Evolutionary conservation across 345 rosid species (phyloP), one percentile per base, ranked within the genome.

Genomic region (Brassica carinata): DNA sequence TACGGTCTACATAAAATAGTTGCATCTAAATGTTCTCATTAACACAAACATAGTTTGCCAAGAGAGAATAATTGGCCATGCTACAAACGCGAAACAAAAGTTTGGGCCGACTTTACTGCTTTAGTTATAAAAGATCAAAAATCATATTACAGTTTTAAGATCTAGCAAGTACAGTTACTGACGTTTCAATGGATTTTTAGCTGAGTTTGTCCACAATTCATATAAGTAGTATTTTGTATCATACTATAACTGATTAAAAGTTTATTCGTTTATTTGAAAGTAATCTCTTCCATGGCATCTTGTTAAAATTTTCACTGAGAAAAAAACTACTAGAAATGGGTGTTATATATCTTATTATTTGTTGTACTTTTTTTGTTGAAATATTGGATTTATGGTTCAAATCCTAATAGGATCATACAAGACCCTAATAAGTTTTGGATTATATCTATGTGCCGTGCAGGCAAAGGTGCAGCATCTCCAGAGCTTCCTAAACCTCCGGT

Each of bases 401-500:
- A 8, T 58, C 5, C 63, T 58, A 9, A 40, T 4, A 23, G 10
- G 63, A 58, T 8, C 63, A 58, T 8, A 58, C 3, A 18, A 0
- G 63, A 18, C 26, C 26, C 15, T 6, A 30, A 64, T 64, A 64
- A 30, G 23, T n/a, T 31, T 33, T 64, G 34, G 72, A 43, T 19
- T 13, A 69, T 45, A 51, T 23, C 2, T 26, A 0, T 29, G 88
- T 85, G 82, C 5, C 67, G 73, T 0, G 71, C 69, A 72, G 70
- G 88, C 15, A 82, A 80, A 30, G 86, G 71, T 8, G 23, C 69
- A 2, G 87, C 92, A 64, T 85, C 89, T n/a, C 62, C 86, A 0
- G 67, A 70, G 31, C 81, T 87, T 4, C 90, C 92, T 8, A 33
- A 48, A 7, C 70, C 87, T 1, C 90, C 92, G 0, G 85, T 72